A percentile compares a stretch with the other conserved stretches of the same genome.
Conservation (phyloP, 345 rosid genomes). For the Noccaea caerulescens region DNA sequence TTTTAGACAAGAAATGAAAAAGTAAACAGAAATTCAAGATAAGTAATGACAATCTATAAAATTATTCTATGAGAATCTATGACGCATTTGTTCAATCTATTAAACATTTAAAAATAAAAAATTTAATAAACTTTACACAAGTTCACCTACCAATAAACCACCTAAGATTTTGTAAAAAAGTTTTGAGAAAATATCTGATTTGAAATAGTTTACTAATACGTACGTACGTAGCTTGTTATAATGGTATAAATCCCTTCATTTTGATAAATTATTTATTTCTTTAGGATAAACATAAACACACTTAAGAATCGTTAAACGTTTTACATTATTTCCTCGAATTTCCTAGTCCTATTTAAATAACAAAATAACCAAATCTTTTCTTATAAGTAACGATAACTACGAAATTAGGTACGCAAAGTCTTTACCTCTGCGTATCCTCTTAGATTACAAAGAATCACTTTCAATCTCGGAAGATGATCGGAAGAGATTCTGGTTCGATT, state of each 20-base stretch:
- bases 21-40: too few relatives aligned
- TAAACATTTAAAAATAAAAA: too few relatives aligned
- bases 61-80: too few relatives aligned
- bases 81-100: too few relatives aligned
- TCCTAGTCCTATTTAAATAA: neutral
- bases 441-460: conserved; percentile 2
- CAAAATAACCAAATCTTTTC: conserved; percentile 3
- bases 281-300: conserved; percentile 3
- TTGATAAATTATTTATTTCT: neutral
- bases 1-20: too few relatives aligned
- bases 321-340: neutral
- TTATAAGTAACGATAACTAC: conserved; percentile 31
- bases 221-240: neutral
- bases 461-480: conserved; percentile 6
- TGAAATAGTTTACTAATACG: neutral
- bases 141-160: too few relatives aligned
- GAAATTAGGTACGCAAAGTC: conserved; percentile 30
- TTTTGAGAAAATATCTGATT: neutral
- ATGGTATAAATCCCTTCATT: neutral
- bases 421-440: neutral
- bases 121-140: too few relatives aligned
- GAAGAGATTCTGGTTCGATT: neutral
- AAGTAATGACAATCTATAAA: too few relatives aligned
- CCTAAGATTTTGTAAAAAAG: too few relatives aligned
- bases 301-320: conserved; percentile 9